Evolutionary conservation across 2,329 filamentous ascomycete genomes (phyloP), one percentile per base, ranked within the genome.

Genomic region (Plectosphaerella cucumerina): DNA sequence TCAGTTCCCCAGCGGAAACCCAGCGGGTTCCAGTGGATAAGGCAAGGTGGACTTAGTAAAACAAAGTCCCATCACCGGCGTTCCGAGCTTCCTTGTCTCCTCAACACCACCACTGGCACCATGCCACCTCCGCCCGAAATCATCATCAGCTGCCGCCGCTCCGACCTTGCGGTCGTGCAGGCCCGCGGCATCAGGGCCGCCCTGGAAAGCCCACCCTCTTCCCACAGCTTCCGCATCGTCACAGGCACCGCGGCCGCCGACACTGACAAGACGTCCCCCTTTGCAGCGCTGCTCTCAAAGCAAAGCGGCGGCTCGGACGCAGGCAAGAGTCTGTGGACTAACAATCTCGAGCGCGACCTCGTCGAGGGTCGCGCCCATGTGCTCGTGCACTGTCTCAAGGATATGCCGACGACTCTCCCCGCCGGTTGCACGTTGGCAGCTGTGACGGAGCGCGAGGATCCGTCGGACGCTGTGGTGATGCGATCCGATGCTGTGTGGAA

Each of bases 221-320:
- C 31, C 5, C 44, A 20, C 15, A 18, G 14, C 21, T 46, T 46
- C 23, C 17, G 21, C 14, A 46, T 46, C 44, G 44, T 22, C 44
- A 46, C 12, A 5, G 22, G 44, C 14, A 34, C 20, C 86, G 44
- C 23, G 22, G 44, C 23, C 44, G 44, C 20, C 39, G 70, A 70
- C 47, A 46, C 47, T 5, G 55, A 57, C 31, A 57, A 57, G 51
- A 37, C 47, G n/a, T 44, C 49, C 14, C 55, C 55, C 14, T 57
- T 56, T 42, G 15, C 17, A 5, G n/a, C 50, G 17, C 41, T 47
- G n/a, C 52, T 56, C 18, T 57, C 55, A 15, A 56, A 57, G 45
- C 49, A 52, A 37, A 43, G 39, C 9, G 63, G 55, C 22, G 53
- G 53, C 6, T 57, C 55, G 14, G 55, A 57, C 22, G 35, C 52